A percentile compares a stretch with the other conserved stretches of the same genome.
These are phyloP conservation scores for Globisporangium megalacanthum DNA, from an alignment of 352 stramenopile genomes.

Conservation along the genomic window DNA sequence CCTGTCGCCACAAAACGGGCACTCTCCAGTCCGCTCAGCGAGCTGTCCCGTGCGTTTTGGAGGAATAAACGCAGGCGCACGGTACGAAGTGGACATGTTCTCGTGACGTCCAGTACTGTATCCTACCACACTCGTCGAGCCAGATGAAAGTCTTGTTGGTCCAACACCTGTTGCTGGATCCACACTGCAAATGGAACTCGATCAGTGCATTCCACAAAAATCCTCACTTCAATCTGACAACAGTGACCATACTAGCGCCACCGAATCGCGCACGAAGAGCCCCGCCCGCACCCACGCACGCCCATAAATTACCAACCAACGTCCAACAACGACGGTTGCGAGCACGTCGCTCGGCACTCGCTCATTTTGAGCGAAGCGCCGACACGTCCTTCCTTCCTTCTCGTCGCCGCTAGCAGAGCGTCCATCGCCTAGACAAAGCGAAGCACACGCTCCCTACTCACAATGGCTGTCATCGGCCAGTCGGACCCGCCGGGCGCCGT, in stretches of 20 bases:
- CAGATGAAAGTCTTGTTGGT: background rate
- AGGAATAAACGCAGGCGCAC: too few relatives aligned
- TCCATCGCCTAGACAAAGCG: too few relatives aligned
- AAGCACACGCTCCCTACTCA: background rate
- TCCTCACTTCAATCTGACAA: slow-evolving; percentile 1
- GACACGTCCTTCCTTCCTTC: background rate
- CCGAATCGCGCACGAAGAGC: background rate
- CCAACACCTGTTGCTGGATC: too few relatives aligned
- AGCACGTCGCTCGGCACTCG: background rate
- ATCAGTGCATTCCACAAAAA: background rate
- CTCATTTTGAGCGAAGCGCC: background rate
- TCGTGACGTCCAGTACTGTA: too few relatives aligned
- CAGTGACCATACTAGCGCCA: background rate
- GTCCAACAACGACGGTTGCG: background rate
- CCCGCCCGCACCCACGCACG: background rate
- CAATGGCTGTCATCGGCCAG: background rate
- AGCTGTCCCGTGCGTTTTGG: too few relatives aligned
- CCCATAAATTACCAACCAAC: too few relatives aligned
- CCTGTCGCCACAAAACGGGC: too few relatives aligned
- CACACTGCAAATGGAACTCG: too few relatives aligned
- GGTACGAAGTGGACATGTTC: too few relatives aligned
- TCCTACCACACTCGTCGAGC: background rate
- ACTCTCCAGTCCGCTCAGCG: too few relatives aligned
- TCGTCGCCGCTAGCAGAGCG: too few relatives aligned
- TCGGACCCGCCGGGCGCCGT: background rate